Evolutionary conservation across 495 filamentous ascomycete genomes (phyloP), one percentile per base, ranked within the genome.

Genomic region (Aspergillus diversus): DNA sequence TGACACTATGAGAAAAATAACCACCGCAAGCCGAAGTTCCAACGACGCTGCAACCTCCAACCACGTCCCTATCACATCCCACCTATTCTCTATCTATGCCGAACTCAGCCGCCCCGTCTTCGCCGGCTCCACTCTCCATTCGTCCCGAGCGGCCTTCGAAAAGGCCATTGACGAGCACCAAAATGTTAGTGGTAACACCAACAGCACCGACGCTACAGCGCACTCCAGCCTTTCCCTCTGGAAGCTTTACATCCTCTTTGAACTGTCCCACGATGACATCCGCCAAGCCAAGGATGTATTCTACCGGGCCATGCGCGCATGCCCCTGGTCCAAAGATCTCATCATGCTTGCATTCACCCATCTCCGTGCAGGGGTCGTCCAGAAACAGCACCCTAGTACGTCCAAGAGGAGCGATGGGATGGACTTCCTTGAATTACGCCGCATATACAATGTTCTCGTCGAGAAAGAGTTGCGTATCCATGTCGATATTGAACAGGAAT

Each of bases 321-420:
- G 90, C 73, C 90, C 90, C 1, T 91, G 91, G 90, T 86, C 85
- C 1, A 95, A 92, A 73, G 85, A 87, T 60, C 72, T 90, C 9
- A 82, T 86, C 58, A 79, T 90, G 77, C 67, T 89, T 32, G 88
- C 80, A 0, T 91, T 91, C 67, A 76, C 74, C 33, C 82, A 80
- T 66, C 73, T 87, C 31, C 72, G 69, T 61, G 71, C 64, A 50
- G 69, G 73, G 34, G 11, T 69, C 17, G 35, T 68, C 7, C 33
- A 33, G 3, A 55, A 53, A 32, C 17, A 47, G 15, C 17, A 39
- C 5, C 16, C 13, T 16, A 8, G 11, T 39, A 60, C 33, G 47
- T 9, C 55, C 56, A 9, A 37, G 48, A 59, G 43, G 9, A 62
- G 55, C 17, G 59, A 71, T 3, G 73, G 65, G 3, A 74, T 84